phyloP scores from a whole-genome alignment of 306 rosid genomes.

The Canavalia ensiformis region DNA sequence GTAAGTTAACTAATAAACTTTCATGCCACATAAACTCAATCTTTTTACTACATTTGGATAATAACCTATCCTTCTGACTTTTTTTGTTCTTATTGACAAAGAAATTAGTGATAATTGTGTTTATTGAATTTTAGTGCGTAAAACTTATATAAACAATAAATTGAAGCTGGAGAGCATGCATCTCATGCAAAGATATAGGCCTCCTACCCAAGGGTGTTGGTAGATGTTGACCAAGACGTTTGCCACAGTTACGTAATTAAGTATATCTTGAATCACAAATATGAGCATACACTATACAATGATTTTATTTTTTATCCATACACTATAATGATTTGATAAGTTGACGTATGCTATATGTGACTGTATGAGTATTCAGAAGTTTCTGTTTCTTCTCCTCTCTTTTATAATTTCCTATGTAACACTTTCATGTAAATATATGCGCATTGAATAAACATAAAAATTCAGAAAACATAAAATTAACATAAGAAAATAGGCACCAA shows the following conservation, averaged over 20 bases:
- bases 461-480: background rate
- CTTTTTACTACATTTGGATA: background rate
- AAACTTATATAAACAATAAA: background rate
- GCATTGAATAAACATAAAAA: background rate
- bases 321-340: background rate
- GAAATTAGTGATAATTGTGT: background rate
- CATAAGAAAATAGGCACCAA: background rate
- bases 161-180: slow-evolving; percentile 28
- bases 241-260: background rate
- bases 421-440: background rate
- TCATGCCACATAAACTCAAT: too few relatives aligned
- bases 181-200: slow-evolving; percentile 41
- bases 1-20: too few relatives aligned
- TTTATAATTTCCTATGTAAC: background rate
- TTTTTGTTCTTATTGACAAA: background rate
- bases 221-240: slow-evolving; percentile 31
- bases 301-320: background rate
- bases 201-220: slow-evolving; percentile 36
- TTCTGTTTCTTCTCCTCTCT: background rate
- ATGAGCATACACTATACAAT: background rate
- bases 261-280: background rate
- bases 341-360: background rate
- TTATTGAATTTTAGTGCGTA: slow-evolving; percentile 1
- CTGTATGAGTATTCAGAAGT: background rate
- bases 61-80: background rate